Conservation (phyloP, 2,329 filamentous ascomycete genomes). For the Epichloe hybrida region DNA sequence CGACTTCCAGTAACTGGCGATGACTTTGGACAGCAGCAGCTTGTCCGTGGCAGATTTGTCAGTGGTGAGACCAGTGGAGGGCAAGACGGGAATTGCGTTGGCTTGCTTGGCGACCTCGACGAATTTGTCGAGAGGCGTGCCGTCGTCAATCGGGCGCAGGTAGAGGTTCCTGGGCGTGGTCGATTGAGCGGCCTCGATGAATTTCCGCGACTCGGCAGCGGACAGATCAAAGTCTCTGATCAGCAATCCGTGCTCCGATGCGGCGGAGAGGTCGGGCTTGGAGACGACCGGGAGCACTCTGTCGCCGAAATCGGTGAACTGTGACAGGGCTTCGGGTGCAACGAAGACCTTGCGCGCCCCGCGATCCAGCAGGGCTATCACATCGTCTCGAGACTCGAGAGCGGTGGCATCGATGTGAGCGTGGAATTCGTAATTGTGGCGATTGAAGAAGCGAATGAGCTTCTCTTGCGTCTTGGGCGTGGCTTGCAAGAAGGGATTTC, state of each 20-base stretch:
- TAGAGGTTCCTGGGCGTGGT: constrained; percentile 35
- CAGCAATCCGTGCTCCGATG: constrained; percentile 36
- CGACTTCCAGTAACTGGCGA: constrained; percentile 63
- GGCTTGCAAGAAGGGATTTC: constrained; percentile 44
- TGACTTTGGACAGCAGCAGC: constrained; percentile 49
- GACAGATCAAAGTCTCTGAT: constrained; percentile 38
- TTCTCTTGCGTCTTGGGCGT: constrained; percentile 33
- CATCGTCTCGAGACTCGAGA: constrained; percentile 55
- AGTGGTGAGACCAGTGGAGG: constrained; percentile 56
- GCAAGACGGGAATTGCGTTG: constrained; percentile 58
- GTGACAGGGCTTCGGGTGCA: constrained; percentile 50
- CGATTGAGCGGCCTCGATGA: constrained; percentile 30
- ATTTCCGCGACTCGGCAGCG: constrained; percentile 25
- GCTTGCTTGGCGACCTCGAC: constrained; percentile 34
- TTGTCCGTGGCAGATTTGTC: constrained; percentile 46
- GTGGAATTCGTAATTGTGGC: constrained; percentile 37
- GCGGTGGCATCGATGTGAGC: constrained; percentile 66
- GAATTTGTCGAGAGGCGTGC: constrained; percentile 31
- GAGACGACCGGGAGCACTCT: constrained; percentile 41
- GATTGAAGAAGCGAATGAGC: constrained; percentile 32
- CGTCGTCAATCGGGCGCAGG: constrained; percentile 35
- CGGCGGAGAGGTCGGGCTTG: constrained; percentile 30
- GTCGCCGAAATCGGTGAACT: constrained; percentile 40
- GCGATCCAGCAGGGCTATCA: constrained; percentile 69
- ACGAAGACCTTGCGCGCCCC: constrained; percentile 82